Conservation (phyloP, 1,139 yeast genomes). For the Diutina scorzettiae region DNA sequence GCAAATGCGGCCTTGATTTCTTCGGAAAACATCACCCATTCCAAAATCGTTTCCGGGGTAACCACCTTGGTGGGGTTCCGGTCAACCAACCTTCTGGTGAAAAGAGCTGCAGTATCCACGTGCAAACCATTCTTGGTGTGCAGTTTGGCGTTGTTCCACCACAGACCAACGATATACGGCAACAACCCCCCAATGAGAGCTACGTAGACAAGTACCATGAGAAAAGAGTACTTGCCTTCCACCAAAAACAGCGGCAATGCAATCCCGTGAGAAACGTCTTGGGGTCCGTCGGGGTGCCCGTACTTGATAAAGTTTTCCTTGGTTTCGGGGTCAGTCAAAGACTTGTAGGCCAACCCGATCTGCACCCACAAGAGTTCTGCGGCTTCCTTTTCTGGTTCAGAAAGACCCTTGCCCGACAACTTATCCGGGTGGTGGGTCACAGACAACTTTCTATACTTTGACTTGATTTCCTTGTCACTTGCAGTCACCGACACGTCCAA, state of each 20-base stretch:
- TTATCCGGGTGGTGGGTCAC: constrained; percentile 92
- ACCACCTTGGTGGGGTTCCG: constrained; percentile 69
- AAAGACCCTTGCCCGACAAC: constrained; percentile 46
- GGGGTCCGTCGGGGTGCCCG: constrained; percentile 99
- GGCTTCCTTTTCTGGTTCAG: constrained; percentile 40
- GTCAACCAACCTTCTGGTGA: constrained; percentile 52
- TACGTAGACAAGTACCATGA: constrained; percentile 55
- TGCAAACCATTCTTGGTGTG: constrained; percentile 79
- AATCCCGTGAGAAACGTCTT: constrained; percentile 87
- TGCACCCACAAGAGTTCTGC: constrained; percentile 71
- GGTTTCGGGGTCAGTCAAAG: constrained; percentile 82
- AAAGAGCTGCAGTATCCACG: constrained; percentile 66
- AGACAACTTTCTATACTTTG: constrained; percentile 77
- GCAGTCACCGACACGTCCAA: constrained; percentile 65
- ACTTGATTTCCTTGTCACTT: constrained; percentile 62
- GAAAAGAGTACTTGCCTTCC: constrained; percentile 66
- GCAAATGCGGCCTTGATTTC: constrained; percentile 41
- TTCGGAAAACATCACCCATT: constrained; percentile 48
- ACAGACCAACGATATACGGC: constrained; percentile 67
- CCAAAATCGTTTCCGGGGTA: constrained; percentile 46
- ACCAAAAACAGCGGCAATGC: constrained; percentile 90
- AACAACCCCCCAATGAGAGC: constrained; percentile 62
- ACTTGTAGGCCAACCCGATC: constrained; percentile 86
- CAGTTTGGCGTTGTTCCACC: constrained; percentile 84
- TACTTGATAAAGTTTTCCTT: constrained; percentile 73